Base-by-base conservation (phyloP, 345 rosid species). In the Corymbia maculata region DNA sequence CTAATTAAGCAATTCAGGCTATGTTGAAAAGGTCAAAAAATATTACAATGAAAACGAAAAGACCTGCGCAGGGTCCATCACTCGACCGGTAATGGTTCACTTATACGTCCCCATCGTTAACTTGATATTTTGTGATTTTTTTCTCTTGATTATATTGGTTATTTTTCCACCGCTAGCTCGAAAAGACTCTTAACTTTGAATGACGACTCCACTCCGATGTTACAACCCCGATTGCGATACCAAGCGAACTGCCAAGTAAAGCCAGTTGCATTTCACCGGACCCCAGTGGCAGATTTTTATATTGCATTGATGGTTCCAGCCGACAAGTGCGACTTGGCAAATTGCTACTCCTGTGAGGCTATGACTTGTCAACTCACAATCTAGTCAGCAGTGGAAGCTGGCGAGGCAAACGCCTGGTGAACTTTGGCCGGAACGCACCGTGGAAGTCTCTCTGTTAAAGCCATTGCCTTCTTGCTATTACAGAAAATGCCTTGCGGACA, bases 31-130 rank as follows among this genome's bases (percentile, higher is more conserved):
- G 19, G 10, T 53, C 59, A 4, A 9, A 21, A 4, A n/a, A n/a
- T n/a, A n/a, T n/a, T n/a, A n/a, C n/a, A n/a, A n/a, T n/a, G n/a
- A 19, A 53, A 53, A 19, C 8, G 8, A 0, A 3, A 53, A 7
- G 59, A 53, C 26, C 26, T 17, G 26, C 59, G 0, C 10, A 53
- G 26, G 10, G 0, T 4, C 26, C 8, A 53, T 0, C 10, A 4
- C 59, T 53, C 24, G 26, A 53, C 59, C 2, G 26, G 11, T 4
- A 0, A 24, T 53, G 11, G 15, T 7, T 53, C 2, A 53, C 59
- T 53, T 53, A 8, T 3, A 0, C 8, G 26, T 53, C 59, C 59
- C 10, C 5, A 53, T 53, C 24, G 2, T 19, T 9, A 24, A 53
- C 9, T 4, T n/a, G n/a, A n/a, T n/a, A n/a, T n/a, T n/a, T n/a